Base-by-base conservation (phyloP, 192 early-diverging fungal species). In the Coemansia sp. region DNA sequence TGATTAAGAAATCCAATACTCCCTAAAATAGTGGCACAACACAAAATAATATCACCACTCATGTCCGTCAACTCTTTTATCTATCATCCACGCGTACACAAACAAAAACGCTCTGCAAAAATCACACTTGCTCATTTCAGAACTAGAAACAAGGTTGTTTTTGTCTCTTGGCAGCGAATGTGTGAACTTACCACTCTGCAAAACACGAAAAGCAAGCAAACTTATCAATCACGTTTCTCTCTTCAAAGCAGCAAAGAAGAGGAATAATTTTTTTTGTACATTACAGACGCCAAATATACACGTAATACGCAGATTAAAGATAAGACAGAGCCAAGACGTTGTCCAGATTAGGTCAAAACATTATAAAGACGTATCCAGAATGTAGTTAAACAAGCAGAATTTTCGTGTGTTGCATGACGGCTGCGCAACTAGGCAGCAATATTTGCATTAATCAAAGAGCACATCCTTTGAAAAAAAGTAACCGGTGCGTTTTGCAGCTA, bases 201-300 rank as follows among this genome's bases (percentile, higher is more conserved):
- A 25, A 25, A 1, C 1, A 12, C 14, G 2, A 12, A 40, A 19
- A 51, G 9, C 22, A 51, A 51, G 15, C 42, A 14, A 59, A 46
- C 15, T 60, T 60, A 60, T 60, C 59, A 60, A 60, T 60, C 59
- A 60, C 21, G 28, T 60, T 60, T 60, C 14, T n/a, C 14, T 4
- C 14, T 17, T 28, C 23, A 28, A 14, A 1, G 52, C 25, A 54
- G 12, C 12, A 26, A 31, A 54, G 34, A 54, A 26, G 15, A 54
- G 7, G 34, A 26, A 52, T 26, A 0, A 17, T 1, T 12, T 11
- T 44, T n/a, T 44, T 12, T 52, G 19, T 5, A 49, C 19, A 17
- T 20, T n/a, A 21, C 15, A 21, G 14, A 52, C 50, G 50, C 50
- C 50, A 52, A 52, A 12, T 12, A 23, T 17, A 11, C 50, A 21